Evolutionary conservation across 805 yeast species (phyloP), one percentile per base, ranked within the genome.

Genomic region (Diddensiella transvaalensis): DNA sequence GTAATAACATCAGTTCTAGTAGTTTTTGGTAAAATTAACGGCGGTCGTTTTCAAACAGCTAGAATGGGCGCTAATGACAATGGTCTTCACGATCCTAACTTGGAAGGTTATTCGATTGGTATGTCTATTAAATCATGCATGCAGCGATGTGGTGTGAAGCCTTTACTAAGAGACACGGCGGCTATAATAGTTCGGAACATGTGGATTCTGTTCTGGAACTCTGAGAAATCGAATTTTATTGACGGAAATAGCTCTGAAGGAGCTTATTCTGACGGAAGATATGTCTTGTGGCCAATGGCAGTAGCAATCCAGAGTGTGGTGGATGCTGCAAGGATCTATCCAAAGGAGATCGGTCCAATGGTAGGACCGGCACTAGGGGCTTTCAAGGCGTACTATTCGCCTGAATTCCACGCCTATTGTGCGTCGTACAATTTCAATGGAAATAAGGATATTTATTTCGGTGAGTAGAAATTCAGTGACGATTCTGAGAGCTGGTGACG

Each of bases 271-370:
- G 73, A 77, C 35, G 77, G 78, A 40, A 72, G 71, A 42, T 79
- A 79, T 60, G 79, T 79, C 29, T 76, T 82, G n/a, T 83, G 87
- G 87, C 79, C 85, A 0, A 78, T 80, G 4, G 73, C 85, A 0
- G 82, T 83, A 22, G 83, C 79, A 1, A 75, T 76, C 0, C 89
- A 83, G 60, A 82, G 87, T 0, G 70, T 82, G 44, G 80, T 80
- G 1, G 89, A 83, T 58, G 86, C 83, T 4, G 80, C 82, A 1
- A 69, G 69, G 22, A 57, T 65, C 53, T 65, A 78, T 61, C 79
- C 78, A 11, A 66, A 76, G 24, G 78, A 79, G 55, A 66, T 80
- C 42, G 64, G 68, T 4, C 82, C 83, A 1, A 64, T 80, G 59
- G 64, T 82, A 37, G 78, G 70, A 21, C 79, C 78, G 2, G 81